Evolutionary conservation across 495 filamentous ascomycete genomes (phyloP).

Genomic region (Trichoderma orchidacearum): DNA sequence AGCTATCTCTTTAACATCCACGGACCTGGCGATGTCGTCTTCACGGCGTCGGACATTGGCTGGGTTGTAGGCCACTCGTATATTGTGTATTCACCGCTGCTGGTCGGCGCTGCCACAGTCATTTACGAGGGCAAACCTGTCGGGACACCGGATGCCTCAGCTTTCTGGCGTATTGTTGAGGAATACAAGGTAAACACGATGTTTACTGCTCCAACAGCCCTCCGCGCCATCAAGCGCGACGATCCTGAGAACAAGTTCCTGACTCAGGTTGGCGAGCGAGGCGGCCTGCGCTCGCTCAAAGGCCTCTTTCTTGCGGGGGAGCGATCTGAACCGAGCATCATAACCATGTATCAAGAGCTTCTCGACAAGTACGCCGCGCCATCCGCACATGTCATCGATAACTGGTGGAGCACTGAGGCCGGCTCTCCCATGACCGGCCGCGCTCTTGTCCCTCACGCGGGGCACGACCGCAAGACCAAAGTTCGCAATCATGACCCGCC

Average conservation of each 20-base stretch:
- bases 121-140: conserved; percentile 88
- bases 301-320: conserved; percentile 83
- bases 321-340: conserved; percentile 74
- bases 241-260: conserved; percentile 62
- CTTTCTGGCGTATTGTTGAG: conserved; percentile 77
- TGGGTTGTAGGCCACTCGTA: conserved; percentile 82
- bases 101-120: conserved; percentile 74
- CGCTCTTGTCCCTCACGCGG: conserved; percentile 45
- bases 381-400: conserved; percentile 65
- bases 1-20: conserved; percentile 66
- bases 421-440: conserved; percentile 82
- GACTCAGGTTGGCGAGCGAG: conserved; percentile 42
- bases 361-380: conserved; percentile 47
- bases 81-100: conserved; percentile 64
- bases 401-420: conserved; percentile 94
- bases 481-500: conserved; percentile 14
- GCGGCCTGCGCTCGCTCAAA: conserved; percentile 51
- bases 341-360: conserved; percentile 63
- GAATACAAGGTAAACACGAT: conserved; percentile 74
- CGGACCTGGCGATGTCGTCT: conserved; percentile 72
- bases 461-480: conserved; percentile 20
- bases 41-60: conserved; percentile 63
- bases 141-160: conserved; percentile 74
- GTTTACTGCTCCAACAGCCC: conserved; percentile 75
- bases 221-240: conserved; percentile 75